Evolutionary conservation across 495 filamentous ascomycete species (phyloP).

Genomic region (Penicillium angulare): DNA sequence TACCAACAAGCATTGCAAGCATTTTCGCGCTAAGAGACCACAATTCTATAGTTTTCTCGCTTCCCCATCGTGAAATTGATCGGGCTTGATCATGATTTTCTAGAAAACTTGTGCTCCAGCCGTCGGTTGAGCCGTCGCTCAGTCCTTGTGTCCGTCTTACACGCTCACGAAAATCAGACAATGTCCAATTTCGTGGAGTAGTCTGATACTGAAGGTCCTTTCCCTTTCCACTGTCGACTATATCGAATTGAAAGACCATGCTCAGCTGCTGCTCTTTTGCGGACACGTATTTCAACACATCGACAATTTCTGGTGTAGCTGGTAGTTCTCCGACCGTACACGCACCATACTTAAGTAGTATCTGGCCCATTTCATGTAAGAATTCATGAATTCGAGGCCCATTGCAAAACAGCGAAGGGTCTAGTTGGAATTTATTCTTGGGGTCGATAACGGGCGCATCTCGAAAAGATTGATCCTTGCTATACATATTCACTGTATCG

Average conservation of each 20-base stretch:
- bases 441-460: constrained; percentile 44
- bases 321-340: constrained; percentile 55
- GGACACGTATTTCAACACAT: constrained; percentile 47
- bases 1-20: constrained; percentile 51
- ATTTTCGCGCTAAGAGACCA: constrained; percentile 50
- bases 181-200: constrained; percentile 37
- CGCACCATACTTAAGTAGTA: constrained; percentile 44
- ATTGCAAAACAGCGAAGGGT: constrained; percentile 49
- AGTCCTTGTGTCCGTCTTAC: constrained; percentile 40
- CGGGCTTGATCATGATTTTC: constrained; percentile 45
- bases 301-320: constrained; percentile 36
- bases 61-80: constrained; percentile 44
- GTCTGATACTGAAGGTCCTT: constrained; percentile 36
- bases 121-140: constrained; percentile 45
- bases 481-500: constrained; percentile 56
- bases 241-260: constrained; percentile 57
- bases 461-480: constrained; percentile 41
- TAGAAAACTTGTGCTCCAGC: constrained; percentile 50
- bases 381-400: constrained; percentile 59
- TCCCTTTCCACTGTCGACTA: constrained; percentile 48
- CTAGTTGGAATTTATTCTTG: constrained; percentile 41
- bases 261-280: constrained; percentile 43
- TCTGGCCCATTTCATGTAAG: constrained; percentile 42
- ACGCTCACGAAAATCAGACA: constrained; percentile 38
- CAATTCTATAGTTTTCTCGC: constrained; percentile 42